Percentiles rank a stretch among this genome's conserved stretches.
Evolutionary conservation across 768 basidiomycete genomes (phyloP).

Genomic region (Phylloporus arenicola): DNA sequence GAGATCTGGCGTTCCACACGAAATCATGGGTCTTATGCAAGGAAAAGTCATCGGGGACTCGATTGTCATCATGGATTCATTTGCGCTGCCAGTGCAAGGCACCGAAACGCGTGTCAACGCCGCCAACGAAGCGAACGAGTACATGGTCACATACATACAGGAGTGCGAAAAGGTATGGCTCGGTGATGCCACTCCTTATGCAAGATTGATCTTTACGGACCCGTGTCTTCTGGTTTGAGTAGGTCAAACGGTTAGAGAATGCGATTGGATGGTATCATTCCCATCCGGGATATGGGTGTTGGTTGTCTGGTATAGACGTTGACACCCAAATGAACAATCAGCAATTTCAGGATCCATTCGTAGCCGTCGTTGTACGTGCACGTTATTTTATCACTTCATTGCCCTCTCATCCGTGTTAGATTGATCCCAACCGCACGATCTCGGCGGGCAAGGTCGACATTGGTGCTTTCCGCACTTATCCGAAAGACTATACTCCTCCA

Average conservation of each 20-base stretch:
- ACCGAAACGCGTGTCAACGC: constrained; percentile 99
- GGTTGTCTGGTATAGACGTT: constrained; percentile 98
- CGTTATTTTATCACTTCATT: neutral
- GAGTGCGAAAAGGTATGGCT: constrained; percentile 67
- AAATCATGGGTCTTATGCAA: constrained; percentile 99
- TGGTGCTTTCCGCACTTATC: constrained; percentile 97
- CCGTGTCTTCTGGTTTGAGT: neutral
- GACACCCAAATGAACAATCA: constrained; percentile 96
- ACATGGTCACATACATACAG: constrained; percentile 92
- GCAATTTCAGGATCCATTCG: constrained; percentile 91
- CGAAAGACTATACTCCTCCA: constrained; percentile 89
- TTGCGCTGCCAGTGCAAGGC: constrained; percentile 94
- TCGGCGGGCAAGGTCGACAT: constrained; percentile 99
- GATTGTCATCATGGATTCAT: constrained; percentile 89
- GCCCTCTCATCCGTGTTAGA: constrained; percentile 38
- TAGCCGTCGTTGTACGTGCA: constrained; percentile 84
- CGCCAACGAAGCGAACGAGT: constrained; percentile 91
- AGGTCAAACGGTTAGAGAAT: constrained; percentile 84
- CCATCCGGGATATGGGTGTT: constrained; percentile 98
- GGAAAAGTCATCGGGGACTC: constrained; percentile 83
- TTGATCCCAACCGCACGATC: constrained; percentile 97
- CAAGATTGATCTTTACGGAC: neutral
- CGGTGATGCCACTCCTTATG: neutral
- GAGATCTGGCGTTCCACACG: constrained; percentile 92
- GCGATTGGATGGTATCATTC: constrained; percentile 98